Conservation (phyloP, 768 basidiomycete genomes). For the Leccinellum albellum region DNA sequence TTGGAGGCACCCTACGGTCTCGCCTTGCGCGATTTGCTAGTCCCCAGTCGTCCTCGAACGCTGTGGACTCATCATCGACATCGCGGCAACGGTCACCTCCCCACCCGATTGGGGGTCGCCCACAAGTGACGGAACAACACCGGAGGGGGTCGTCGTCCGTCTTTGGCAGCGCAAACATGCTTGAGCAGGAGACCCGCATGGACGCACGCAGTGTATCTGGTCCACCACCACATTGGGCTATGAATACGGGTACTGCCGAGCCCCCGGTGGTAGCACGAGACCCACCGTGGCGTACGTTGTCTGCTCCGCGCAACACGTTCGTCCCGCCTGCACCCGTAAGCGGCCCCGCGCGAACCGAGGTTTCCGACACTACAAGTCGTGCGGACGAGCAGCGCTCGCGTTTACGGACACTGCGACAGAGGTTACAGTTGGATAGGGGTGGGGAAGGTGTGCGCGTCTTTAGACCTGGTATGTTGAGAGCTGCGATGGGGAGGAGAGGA, state of each 20-base stretch:
- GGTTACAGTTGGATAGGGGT: slow-evolving; percentile 27
- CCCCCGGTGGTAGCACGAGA: slow-evolving; percentile 7
- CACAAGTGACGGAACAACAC: slow-evolving; percentile 16
- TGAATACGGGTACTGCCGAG: slow-evolving; percentile 3
- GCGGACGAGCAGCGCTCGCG: slow-evolving; percentile 23
- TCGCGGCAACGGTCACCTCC: slow-evolving; percentile 23
- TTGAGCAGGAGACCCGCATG: slow-evolving; percentile 12
- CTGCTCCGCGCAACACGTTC: slow-evolving; percentile 14
- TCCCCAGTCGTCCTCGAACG: slow-evolving; percentile 13
- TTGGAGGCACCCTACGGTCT: slow-evolving; percentile 27
- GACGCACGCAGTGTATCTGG: slow-evolving; percentile 3
- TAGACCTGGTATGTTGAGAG: slow-evolving; percentile 24
- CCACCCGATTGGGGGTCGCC: slow-evolving; percentile 25
- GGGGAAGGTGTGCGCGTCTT: slow-evolving; percentile 17
- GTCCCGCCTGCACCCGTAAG: not conserved
- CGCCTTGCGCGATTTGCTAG: slow-evolving; percentile 24
- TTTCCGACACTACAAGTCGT: slow-evolving; percentile 6
- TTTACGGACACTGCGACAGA: slow-evolving; percentile 24
- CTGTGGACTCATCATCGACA: slow-evolving; percentile 1
- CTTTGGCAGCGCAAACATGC: not conserved
- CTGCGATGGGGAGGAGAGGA: slow-evolving; percentile 20
- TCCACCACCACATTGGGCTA: slow-evolving; percentile 8
- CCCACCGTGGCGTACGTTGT: slow-evolving; percentile 22
- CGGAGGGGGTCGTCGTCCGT: slow-evolving; percentile 6
- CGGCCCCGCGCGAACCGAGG: slow-evolving; percentile 1